These are phyloP conservation scores for Fusarium armeniacum DNA, from an alignment of 2,329 filamentous ascomycete genomes.

Conservation along the genomic window DNA sequence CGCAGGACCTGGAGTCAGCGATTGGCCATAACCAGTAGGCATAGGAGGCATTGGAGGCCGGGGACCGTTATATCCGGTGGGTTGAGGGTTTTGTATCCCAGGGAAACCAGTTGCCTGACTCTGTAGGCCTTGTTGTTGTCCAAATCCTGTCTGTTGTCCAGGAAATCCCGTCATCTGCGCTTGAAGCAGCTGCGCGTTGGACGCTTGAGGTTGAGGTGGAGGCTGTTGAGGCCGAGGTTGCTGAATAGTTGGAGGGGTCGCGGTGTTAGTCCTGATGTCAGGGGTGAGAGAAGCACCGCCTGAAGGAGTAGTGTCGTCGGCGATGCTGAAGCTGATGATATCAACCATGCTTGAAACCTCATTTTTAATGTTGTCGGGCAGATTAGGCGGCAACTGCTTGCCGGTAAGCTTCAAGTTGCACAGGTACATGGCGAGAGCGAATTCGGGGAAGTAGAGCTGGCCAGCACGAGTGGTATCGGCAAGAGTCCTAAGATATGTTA, in stretches of 20 bases:
- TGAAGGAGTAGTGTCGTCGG: constrained; percentile 74
- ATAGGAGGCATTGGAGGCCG: constrained; percentile 91
- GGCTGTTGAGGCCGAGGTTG: constrained; percentile 81
- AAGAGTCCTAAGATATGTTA: constrained; percentile 74
- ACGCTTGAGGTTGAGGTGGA: constrained; percentile 80
- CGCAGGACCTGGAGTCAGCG: constrained; percentile 64
- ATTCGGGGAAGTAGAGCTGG: constrained; percentile 96
- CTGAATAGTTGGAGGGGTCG: constrained; percentile 69
- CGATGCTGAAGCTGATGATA: constrained; percentile 95
- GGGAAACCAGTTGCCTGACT: constrained; percentile 79
- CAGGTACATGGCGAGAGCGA: constrained; percentile 97
- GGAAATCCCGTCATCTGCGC: constrained; percentile 79
- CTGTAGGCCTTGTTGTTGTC: constrained; percentile 72
- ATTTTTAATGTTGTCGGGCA: constrained; percentile 92
- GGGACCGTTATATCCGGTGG: constrained; percentile 85
- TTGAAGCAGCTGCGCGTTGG: constrained; percentile 75
- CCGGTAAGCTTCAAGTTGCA: constrained; percentile 94
- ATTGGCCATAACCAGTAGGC: constrained; percentile 70
- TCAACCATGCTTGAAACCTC: constrained; percentile 99
- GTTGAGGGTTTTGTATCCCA: constrained; percentile 73
- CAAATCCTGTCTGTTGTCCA: constrained; percentile 69
- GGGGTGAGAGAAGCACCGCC: constrained; percentile 68
- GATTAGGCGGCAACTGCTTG: constrained; percentile 78
- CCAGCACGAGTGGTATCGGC: constrained; percentile 97
- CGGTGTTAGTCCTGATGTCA: constrained; percentile 71